Percentiles rank a stretch among this genome's conserved stretches.
Conservation (phyloP, 768 basidiomycete species). For the Cystobasidiopsis lactophilus region DNA sequence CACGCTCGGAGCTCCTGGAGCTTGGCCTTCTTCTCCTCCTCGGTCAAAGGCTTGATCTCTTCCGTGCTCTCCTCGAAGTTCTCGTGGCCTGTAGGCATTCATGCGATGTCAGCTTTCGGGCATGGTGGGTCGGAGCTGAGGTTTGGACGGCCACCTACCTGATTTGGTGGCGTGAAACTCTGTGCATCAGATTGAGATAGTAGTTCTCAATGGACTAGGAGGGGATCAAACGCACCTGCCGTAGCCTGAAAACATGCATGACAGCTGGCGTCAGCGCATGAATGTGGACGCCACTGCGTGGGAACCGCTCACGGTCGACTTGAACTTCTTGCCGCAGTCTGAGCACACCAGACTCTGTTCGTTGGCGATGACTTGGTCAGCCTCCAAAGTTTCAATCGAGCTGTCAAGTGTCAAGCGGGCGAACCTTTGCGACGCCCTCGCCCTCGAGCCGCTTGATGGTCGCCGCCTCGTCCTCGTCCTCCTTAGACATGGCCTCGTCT, state of each 20-base stretch:
- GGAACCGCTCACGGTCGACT: background rate
- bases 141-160: background rate
- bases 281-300: background rate
- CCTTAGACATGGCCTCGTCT: slow-evolving; percentile 21
- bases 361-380: background rate
- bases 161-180: slow-evolving; percentile 11
- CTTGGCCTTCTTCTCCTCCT: slow-evolving; percentile 71
- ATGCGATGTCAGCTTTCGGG: no score
- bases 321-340: slow-evolving; percentile 15
- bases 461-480: slow-evolving; percentile 21
- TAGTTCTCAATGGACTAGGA: slow-evolving; percentile 53
- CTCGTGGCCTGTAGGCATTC: slow-evolving; percentile 62
- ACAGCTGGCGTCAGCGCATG: background rate
- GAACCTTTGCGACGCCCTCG: slow-evolving; percentile 21
- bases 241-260: background rate
- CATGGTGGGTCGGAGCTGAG: slow-evolving; percentile 46
- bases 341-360: slow-evolving; percentile 14
- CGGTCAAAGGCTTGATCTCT: slow-evolving; percentile 88
- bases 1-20: slow-evolving; percentile 46
- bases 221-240: background rate
- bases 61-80: slow-evolving; percentile 83
- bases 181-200: slow-evolving; percentile 33
- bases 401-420: background rate
- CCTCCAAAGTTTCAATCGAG: background rate
- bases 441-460: slow-evolving; percentile 6